Base-by-base conservation (phyloP, 192 early-diverging fungal species). In the Coemansia sp. region DNA sequence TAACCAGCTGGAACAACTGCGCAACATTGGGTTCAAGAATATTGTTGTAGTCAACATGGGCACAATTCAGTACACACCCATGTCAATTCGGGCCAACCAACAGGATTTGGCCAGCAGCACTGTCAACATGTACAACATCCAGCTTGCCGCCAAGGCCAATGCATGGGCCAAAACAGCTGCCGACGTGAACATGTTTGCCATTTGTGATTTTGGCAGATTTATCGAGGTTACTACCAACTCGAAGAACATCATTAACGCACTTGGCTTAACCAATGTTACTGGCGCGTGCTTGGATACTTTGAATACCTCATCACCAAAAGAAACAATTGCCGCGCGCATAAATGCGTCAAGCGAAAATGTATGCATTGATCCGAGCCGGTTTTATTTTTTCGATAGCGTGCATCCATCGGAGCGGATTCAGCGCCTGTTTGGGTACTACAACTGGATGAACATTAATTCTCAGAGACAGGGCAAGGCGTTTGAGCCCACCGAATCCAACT, bases 381-480 rank as follows among this genome's bases (percentile, higher is more conserved):
- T 49, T 59, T 72, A 62, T 35, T 73, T 67, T 60, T 67, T 67
- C 45, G 71, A 73, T 41, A 4, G 27, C 12, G 61, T 73, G 5
- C 71, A 76, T 38, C 73, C 73, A 4, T 45, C 68, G 3, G 69
- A 70, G 19, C 65, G 74, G 4, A 45, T 76, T 4, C 74, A 76
- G 2, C 74, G 69, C 37, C 17, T 76, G 24, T 70, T 32, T n/a
- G 74, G 74, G 22, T 75, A 75, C 38, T 69, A 64, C 27, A 52
- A 29, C 37, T 50, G 25, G 38, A 32, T 60, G 27, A 2, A 32
- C 3, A 48, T 71, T 15, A 25, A 1, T 5, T 58, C 66, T 0
- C 2, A 64, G 9, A 32, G 15, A 2, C 21, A 61, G 11, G 69
- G 69, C 8, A 11, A 41, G 25, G 24, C 17, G 5, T 71, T 23